These are phyloP conservation scores for Diaporthe vexans DNA, from an alignment of 2,329 filamentous ascomycete genomes.

Conservation along the genomic window DNA sequence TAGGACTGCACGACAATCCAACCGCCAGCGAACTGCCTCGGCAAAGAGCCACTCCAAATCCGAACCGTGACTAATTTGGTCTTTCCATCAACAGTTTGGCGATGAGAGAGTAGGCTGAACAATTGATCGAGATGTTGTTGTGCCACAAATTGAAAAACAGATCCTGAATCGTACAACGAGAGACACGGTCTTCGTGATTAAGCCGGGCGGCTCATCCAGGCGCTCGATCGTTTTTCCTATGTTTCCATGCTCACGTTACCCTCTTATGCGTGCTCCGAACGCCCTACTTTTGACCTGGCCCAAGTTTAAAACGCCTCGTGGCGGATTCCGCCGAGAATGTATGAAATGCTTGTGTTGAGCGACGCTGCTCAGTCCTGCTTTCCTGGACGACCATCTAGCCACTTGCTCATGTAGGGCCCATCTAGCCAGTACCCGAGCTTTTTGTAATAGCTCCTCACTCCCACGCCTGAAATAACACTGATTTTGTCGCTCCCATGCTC, in stretches of 20 bases:
- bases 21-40: neutral
- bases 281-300: neutral
- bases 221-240: neutral
- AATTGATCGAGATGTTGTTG: neutral
- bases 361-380: conserved; percentile 34
- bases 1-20: conserved; percentile 4
- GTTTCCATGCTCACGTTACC: neutral
- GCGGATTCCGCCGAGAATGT: neutral
- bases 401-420: conserved; percentile 85
- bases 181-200: neutral
- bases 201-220: neutral
- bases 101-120: neutral
- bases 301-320: conserved; percentile 8
- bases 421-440: conserved; percentile 95
- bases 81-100: neutral
- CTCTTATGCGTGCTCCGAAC: conserved; percentile 3
- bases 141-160: neutral
- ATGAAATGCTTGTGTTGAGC: conserved; percentile 6
- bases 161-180: neutral
- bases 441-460: conserved; percentile 93
- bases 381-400: conserved; percentile 65
- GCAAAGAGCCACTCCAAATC: neutral
- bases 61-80: neutral
- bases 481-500: conserved; percentile 96
- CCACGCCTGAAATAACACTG: conserved; percentile 97